phyloP scores from a whole-genome alignment of 345 rosid genomes.

The Firmiana major region DNA sequence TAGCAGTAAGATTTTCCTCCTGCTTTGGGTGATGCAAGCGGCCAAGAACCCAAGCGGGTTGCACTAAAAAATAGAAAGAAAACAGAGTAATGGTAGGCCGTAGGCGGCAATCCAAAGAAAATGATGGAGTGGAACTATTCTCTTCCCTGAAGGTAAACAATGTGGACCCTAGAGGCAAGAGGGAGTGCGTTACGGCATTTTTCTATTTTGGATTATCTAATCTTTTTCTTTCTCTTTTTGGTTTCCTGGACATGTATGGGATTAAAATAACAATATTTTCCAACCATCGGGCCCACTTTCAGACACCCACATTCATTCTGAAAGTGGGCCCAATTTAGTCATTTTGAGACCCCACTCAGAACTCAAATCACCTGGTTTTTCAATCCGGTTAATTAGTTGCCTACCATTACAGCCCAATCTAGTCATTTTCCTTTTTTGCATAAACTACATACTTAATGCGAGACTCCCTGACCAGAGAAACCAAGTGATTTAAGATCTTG shows the following conservation, averaged over 20 bases:
- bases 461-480: not conserved
- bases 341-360: not conserved
- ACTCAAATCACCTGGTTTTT: not conserved
- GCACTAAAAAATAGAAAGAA: conserved; percentile 5
- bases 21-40: conserved; percentile 3
- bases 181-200: not conserved
- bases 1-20: not conserved
- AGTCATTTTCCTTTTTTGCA: too few relatives aligned
- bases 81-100: not conserved
- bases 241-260: not conserved
- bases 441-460: too few relatives aligned
- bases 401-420: not conserved
- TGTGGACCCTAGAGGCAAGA: conserved; percentile 17
- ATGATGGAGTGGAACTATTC: conserved; percentile 27
- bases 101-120: conserved; percentile 38
- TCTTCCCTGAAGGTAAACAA: conserved; percentile 20
- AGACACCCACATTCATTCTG: not conserved
- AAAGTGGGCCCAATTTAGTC: not conserved
- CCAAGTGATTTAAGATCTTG: not conserved
- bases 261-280: not conserved
- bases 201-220: conserved; percentile 8
- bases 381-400: too few relatives aligned
- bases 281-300: not conserved
- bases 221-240: too few relatives aligned
- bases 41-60: conserved; percentile 11